Conservation (phyloP, 768 basidiomycete genomes). For the Vararia minispora region DNA sequence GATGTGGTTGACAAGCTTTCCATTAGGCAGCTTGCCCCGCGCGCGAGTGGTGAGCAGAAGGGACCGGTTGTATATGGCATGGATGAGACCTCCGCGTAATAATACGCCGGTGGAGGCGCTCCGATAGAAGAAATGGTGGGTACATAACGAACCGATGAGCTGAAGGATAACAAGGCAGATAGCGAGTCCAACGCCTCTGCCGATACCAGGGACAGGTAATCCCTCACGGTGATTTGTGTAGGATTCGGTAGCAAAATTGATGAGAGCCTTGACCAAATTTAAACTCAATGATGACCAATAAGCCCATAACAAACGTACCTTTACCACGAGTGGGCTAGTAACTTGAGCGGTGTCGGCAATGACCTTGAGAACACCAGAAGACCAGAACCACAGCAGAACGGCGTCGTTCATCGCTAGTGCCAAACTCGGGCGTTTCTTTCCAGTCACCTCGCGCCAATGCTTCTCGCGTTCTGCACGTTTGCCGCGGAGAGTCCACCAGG, state of each 20-base stretch:
- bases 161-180: conserved; percentile 63
- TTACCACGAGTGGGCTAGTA: conserved; percentile 68
- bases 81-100: conserved; percentile 75
- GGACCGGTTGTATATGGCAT: conserved; percentile 73
- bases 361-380: conserved; percentile 43
- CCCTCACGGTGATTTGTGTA: conserved; percentile 27
- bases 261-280: conserved; percentile 38
- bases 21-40: conserved; percentile 72
- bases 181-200: conserved; percentile 62
- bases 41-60: conserved; percentile 70
- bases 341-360: conserved; percentile 65
- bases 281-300: neutral
- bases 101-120: conserved; percentile 66
- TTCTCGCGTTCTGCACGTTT: conserved; percentile 44
- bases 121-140: conserved; percentile 81
- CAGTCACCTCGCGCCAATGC: conserved; percentile 52
- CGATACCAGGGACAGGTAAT: conserved; percentile 28
- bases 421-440: conserved; percentile 53
- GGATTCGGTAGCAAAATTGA: conserved; percentile 56
- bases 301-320: conserved; percentile 32
- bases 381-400: conserved; percentile 73
- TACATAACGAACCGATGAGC: conserved; percentile 50
- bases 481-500: conserved; percentile 54
- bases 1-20: conserved; percentile 88
- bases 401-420: conserved; percentile 65